Conservation (phyloP, 306 rosid genomes). For the Prunus padus region DNA sequence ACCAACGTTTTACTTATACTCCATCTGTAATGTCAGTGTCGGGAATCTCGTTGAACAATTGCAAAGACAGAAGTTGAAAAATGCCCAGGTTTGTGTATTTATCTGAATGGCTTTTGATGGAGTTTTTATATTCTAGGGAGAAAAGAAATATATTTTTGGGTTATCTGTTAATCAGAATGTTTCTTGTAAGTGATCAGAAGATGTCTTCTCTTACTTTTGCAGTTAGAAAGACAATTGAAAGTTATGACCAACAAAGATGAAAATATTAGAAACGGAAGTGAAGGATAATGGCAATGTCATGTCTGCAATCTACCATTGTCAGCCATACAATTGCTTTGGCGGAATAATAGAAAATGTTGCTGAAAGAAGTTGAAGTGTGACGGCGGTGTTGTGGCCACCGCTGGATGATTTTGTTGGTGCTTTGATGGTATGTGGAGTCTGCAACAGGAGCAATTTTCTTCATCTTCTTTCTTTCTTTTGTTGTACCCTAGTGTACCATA, state of each 20-base stretch:
- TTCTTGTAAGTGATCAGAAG: background rate
- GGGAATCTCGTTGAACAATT: slow-evolving; percentile 68
- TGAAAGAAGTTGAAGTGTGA: background rate
- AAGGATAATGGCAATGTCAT: background rate
- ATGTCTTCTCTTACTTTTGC: slow-evolving; percentile 7
- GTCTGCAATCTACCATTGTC: background rate
- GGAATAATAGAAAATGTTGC: background rate
- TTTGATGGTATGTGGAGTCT: slow-evolving; percentile 5
- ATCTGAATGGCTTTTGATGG: background rate
- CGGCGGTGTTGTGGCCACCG: background rate
- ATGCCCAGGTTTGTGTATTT: slow-evolving; percentile 57
- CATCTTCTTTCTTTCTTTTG: background rate
- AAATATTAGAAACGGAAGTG: slow-evolving; percentile 9
- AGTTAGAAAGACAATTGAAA: slow-evolving; percentile 51
- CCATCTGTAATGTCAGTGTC: slow-evolving; percentile 49
- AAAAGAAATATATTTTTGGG: background rate
- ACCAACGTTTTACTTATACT: slow-evolving; percentile 24
- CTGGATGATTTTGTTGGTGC: background rate
- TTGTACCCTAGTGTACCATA: slow-evolving; percentile 38
- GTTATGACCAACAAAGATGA: slow-evolving; percentile 32
- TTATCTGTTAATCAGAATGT: background rate
- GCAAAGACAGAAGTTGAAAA: slow-evolving; percentile 81
- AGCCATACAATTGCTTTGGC: background rate
- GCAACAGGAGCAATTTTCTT: slow-evolving; percentile 14
- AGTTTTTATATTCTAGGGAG: background rate